These are phyloP conservation scores for Pseudoscleropodium purum DNA, from an alignment of 225 moss, liverwort and hornwort species.

Conservation along the genomic window DNA sequence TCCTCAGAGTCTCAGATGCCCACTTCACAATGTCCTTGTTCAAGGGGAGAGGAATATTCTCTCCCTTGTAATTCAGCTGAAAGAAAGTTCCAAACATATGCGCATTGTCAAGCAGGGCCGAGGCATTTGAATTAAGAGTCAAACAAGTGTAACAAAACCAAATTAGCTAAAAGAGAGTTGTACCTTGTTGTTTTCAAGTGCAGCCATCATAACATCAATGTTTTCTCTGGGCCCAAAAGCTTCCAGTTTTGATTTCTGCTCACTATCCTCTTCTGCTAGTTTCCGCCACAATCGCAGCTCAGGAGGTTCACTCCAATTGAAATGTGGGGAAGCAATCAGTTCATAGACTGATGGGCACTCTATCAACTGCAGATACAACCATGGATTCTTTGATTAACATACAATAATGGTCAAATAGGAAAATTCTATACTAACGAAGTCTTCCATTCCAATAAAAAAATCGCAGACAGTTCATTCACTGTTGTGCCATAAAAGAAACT, in stretches of 20 bases:
- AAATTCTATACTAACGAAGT: not conserved
- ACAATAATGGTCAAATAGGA: not conserved
- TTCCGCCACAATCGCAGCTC: slow-evolving; percentile 86
- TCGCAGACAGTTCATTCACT: not conserved
- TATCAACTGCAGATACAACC: slow-evolving; percentile 62
- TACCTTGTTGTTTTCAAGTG: slow-evolving; percentile 76
- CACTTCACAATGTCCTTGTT: slow-evolving; percentile 73
- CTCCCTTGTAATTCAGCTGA: slow-evolving; percentile 65
- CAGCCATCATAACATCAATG: slow-evolving; percentile 77
- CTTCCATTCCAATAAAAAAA: not conserved
- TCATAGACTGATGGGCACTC: slow-evolving; percentile 98
- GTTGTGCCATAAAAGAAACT: not conserved
- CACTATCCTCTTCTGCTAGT: slow-evolving; percentile 33
- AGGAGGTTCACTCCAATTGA: slow-evolving; percentile 76
- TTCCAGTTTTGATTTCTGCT: slow-evolving; percentile 43
- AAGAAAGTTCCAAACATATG: not conserved
- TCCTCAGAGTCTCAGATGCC: slow-evolving; percentile 70
- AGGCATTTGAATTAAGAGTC: not conserved
- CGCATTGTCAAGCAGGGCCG: not conserved
- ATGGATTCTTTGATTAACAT: not conserved
- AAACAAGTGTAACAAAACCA: not conserved
- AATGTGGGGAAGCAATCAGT: slow-evolving; percentile 71
- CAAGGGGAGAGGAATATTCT: slow-evolving; percentile 66
- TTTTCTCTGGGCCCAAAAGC: slow-evolving; percentile 75
- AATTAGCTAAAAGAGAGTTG: not conserved